A percentile compares a stretch with the other conserved stretches of the same genome.
Evolutionary conservation across 345 rosid species (phyloP).

Genomic region (Fremontodendron californicum): DNA sequence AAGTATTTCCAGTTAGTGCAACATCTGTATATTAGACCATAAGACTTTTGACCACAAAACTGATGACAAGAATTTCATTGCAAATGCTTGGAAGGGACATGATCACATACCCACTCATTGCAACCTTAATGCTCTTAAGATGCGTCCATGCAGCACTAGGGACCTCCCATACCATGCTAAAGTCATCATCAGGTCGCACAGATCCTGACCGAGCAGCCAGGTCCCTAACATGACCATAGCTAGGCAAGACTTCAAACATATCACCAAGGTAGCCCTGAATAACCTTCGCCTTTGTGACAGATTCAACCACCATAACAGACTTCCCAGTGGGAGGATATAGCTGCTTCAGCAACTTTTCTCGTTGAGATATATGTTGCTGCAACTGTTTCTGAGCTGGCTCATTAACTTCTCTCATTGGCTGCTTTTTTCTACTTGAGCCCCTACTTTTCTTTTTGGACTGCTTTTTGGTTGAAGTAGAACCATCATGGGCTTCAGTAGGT

Average conservation of each 20-base stretch:
- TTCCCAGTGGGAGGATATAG: constrained; percentile 81
- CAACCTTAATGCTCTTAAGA: constrained; percentile 92
- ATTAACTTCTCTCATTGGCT: constrained; percentile 29
- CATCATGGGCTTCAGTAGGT: constrained; percentile 20
- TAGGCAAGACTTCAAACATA: constrained; percentile 87
- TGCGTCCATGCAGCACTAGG: constrained; percentile 96
- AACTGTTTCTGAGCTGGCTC: constrained; percentile 31
- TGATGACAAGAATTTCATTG: constrained; percentile 2
- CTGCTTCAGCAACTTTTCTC: constrained; percentile 41
- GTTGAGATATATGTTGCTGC: constrained; percentile 34
- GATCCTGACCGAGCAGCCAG: constrained; percentile 97
- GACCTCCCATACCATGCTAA: constrained; percentile 99
- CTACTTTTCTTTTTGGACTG: constrained; percentile 36
- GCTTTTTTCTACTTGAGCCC: constrained; percentile 29
- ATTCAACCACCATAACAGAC: constrained; percentile 93
- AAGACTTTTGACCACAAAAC: constrained; percentile 5
- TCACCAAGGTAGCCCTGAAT: constrained; percentile 94
- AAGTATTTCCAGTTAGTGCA: neutral
- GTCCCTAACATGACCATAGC: constrained; percentile 96
- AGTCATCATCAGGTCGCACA: constrained; percentile 95
- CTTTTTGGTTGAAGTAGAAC: constrained; percentile 36
- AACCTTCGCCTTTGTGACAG: constrained; percentile 82
- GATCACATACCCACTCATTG: constrained; percentile 62
- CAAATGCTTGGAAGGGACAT: constrained; percentile 10
- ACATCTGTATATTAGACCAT: constrained; percentile 7